These are phyloP conservation scores for Melastoma malabathricum DNA, from an alignment of 345 rosid genomes.

Conservation along the genomic window DNA sequence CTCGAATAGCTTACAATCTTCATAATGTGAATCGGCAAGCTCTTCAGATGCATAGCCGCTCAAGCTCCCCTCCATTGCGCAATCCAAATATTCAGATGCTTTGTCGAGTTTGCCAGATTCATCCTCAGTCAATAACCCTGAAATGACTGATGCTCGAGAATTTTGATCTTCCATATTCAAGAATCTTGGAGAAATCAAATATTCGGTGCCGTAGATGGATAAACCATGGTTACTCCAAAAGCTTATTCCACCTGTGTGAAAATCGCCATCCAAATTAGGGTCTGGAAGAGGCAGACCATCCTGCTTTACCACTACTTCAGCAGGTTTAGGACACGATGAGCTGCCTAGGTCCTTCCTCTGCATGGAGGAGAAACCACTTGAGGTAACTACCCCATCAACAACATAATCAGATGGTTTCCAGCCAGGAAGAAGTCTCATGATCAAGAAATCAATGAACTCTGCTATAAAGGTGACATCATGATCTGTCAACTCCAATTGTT, in stretches of 20 bases:
- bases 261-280: slow-evolving; percentile 6
- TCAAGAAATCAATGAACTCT: slow-evolving; percentile 52
- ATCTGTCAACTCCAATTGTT: slow-evolving; percentile 49
- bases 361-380: slow-evolving; percentile 6
- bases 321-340: slow-evolving; percentile 24
- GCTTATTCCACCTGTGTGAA: slow-evolving; percentile 9
- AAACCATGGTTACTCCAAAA: slow-evolving; percentile 3
- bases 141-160: slow-evolving; percentile 24
- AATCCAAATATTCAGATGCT: slow-evolving; percentile 14
- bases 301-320: slow-evolving; percentile 5
- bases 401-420: slow-evolving; percentile 27
- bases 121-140: slow-evolving; percentile 23
- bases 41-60: slow-evolving; percentile 20
- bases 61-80: slow-evolving; percentile 14
- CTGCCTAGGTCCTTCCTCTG: slow-evolving; percentile 8
- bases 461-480: slow-evolving; percentile 65
- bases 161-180: slow-evolving; percentile 22
- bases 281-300: slow-evolving; percentile 7
- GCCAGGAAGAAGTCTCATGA: slow-evolving; percentile 34
- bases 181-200: slow-evolving; percentile 15
- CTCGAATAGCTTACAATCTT: slow-evolving; percentile 6
- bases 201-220: slow-evolving; percentile 8
- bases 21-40: slow-evolving; percentile 14
- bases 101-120: slow-evolving; percentile 13
- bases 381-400: slow-evolving; percentile 11